Evolutionary conservation across 2,329 filamentous ascomycete species (phyloP).

Genomic region (Sporothrix luriei): DNA sequence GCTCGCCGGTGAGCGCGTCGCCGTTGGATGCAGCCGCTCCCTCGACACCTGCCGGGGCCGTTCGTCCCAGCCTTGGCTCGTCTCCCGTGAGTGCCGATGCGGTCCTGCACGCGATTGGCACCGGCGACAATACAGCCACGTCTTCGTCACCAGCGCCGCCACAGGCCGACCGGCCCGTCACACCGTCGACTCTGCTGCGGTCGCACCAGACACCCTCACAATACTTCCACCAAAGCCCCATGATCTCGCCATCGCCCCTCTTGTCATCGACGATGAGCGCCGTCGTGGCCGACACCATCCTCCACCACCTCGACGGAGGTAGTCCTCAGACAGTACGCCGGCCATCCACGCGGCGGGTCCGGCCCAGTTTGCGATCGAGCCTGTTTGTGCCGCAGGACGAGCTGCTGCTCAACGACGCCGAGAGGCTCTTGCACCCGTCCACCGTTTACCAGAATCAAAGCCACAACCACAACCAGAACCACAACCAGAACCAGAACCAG

Average conservation of each 20-base stretch:
- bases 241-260: constrained; percentile 61
- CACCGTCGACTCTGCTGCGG: constrained; percentile 38
- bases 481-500: constrained; percentile 25
- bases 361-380: constrained; percentile 56
- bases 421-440: constrained; percentile 31
- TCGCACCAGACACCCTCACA: constrained; percentile 4
- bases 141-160: constrained; percentile 33
- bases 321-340: constrained; percentile 45
- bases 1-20: background rate
- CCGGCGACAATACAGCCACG: background rate
- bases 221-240: constrained; percentile 47
- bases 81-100: constrained; percentile 40
- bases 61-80: constrained; percentile 29
- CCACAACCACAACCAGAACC: too few relatives aligned
- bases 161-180: constrained; percentile 37
- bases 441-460: constrained; percentile 26
- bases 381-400: constrained; percentile 56
- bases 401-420: constrained; percentile 39
- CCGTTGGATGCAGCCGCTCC: background rate
- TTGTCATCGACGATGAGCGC: constrained; percentile 61
- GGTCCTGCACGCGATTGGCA: constrained; percentile 32
- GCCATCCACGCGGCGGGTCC: constrained; percentile 52
- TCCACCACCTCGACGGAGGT: constrained; percentile 46
- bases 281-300: constrained; percentile 59
- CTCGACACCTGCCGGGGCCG: constrained; percentile 34